phyloP scores from a whole-genome alignment of 176 grass and related monocot species.

The barley (Hordeum vulgare) region MorexV3_pseudomolecules_assembly NC_058524.1:553487624-553488123 shows the following conservation, averaged over 20 bases:
- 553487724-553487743: background rate
- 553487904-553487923: too few relatives aligned
- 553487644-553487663: background rate
- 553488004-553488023: background rate
- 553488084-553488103: background rate
- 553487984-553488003: background rate
- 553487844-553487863: background rate
- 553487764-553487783: background rate
- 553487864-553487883: slow-evolving; percentile 18
- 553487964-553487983: background rate
- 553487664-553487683: background rate
- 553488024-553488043: background rate
- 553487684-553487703: background rate
- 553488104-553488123: background rate
- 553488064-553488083: background rate
- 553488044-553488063: background rate
- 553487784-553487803: background rate
- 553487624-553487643: background rate
- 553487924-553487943: background rate
- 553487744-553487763: background rate
- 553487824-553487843: background rate
- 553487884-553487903: background rate
- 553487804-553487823: too few relatives aligned
- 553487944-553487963: background rate
- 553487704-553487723: background rate